These are phyloP conservation scores for Wickerhamiella musiphila DNA, from an alignment of 805 yeast species.

Conservation along the genomic window DNA sequence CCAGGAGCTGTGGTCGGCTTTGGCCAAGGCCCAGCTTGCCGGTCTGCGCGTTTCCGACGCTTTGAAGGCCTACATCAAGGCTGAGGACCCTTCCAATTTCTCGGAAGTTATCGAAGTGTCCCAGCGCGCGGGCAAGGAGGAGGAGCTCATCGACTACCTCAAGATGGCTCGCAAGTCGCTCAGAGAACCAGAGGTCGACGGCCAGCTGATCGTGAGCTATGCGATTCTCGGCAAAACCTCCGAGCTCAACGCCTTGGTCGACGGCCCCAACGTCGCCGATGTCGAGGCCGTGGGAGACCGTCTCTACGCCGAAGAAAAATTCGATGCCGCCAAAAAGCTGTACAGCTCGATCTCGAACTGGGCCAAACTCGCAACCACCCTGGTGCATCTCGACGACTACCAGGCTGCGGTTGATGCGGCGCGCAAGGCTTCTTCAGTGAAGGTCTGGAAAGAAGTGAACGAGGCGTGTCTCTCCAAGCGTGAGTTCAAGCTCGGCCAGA, in stretches of 20 bases:
- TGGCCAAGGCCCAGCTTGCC: slow-evolving; percentile 90
- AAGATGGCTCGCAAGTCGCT: slow-evolving; percentile 80
- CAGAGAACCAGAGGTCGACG: slow-evolving; percentile 86
- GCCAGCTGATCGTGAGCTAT: slow-evolving; percentile 73
- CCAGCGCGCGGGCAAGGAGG: slow-evolving; percentile 91
- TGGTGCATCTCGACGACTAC: slow-evolving; percentile 79
- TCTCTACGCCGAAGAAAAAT: slow-evolving; percentile 62
- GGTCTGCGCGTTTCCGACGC: slow-evolving; percentile 88
- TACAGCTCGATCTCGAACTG: slow-evolving; percentile 79
- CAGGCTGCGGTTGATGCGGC: slow-evolving; percentile 98
- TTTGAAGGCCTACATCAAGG: slow-evolving; percentile 76
- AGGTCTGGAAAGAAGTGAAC: slow-evolving; percentile 95
- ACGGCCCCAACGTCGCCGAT: slow-evolving; percentile 84
- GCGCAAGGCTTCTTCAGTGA: slow-evolving; percentile 84
- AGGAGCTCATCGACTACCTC: slow-evolving; percentile 74
- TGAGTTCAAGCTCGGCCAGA: slow-evolving; percentile 93
- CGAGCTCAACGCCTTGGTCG: slow-evolving; percentile 73
- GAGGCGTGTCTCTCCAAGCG: slow-evolving; percentile 89
- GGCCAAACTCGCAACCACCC: slow-evolving; percentile 90
- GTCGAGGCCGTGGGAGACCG: slow-evolving; percentile 84
- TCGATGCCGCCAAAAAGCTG: slow-evolving; percentile 82
- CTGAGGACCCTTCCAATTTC: slow-evolving; percentile 79
- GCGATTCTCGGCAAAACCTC: slow-evolving; percentile 59
- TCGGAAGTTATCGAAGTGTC: slow-evolving; percentile 87
- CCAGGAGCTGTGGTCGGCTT: slow-evolving; percentile 82